Base-by-base conservation (phyloP, 2,329 filamentous ascomycete genomes). In the Penicillium thymicola region DNA sequence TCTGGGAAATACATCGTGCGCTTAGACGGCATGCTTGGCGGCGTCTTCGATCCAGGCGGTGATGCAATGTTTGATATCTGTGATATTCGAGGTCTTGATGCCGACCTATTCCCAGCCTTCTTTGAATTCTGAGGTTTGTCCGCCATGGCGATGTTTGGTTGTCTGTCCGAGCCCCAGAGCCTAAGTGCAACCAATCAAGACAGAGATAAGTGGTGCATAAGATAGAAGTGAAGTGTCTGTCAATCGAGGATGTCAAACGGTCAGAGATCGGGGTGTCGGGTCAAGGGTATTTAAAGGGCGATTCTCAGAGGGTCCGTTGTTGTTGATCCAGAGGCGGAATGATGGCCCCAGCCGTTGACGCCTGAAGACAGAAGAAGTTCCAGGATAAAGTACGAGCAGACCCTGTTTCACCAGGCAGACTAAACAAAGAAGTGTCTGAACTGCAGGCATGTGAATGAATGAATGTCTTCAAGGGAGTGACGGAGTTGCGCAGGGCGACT, bases 41-140 rank as follows among this genome's bases (percentile, higher is more conserved):
- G 84, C 25, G 84, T 86, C 66, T 82, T 85, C 27, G 83, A 83
- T 51, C 81, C 78, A 23, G 82, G 81, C 38, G 84, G 83, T 43
- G 84, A 76, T 50, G 65, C 68, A 44, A 75, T 70, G 48, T 69
- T 74, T 47, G 67, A 65, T 13, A 66, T 65, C 57, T 70, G 63
- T 37, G 69, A 64, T 32, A 56, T 60, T 36, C 57, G 45, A 21
- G 38, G 51, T 56, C 57, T 63, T 23, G 58, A 60, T 48, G 61
- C 44, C 36, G 60, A 59, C 42, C 55, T 62, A 48, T 62, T 66
- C 51, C 59, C 59, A 42, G 58, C 59, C 50, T 64, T 51, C 43
- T 53, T 50, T 41, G 54, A 43, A 18, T 59, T 56, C 44, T 59
- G 64, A 61, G 58, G 44, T 59, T 45, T 59, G 38, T 65, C 61